Conservation (phyloP, 2,329 filamentous ascomycete species). For the Calonectria pseudoreteaudii region DNA sequence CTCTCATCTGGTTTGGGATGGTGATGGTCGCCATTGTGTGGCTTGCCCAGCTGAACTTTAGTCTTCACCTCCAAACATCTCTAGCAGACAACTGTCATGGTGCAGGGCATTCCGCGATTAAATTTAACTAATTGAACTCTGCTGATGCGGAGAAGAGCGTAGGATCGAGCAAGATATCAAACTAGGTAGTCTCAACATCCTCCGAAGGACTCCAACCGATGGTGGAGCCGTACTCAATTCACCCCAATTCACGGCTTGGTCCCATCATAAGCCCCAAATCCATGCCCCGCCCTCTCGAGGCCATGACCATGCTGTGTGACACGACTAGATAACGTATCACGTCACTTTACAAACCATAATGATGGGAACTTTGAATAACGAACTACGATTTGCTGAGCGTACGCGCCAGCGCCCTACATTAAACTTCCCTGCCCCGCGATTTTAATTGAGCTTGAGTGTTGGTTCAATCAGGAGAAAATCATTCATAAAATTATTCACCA, state of each 20-base stretch:
- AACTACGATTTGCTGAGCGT: not conserved
- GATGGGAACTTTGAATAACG: not conserved
- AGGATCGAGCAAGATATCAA: not conserved
- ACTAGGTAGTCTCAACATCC: not conserved
- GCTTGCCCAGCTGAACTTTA: not conserved
- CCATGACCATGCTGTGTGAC: not conserved
- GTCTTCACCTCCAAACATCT: not conserved
- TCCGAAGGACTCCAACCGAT: not conserved
- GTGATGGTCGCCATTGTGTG: not conserved
- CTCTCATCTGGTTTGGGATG: conserved; percentile 14
- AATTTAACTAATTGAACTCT: not conserved
- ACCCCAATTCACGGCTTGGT: conserved; percentile 5
- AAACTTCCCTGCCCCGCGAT: not conserved
- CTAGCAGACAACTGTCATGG: not conserved
- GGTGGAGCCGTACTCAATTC: not conserved
- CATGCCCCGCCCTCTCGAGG: not conserved
- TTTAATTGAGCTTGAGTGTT: not conserved
- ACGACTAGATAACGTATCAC: not conserved
- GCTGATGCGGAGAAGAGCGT: not conserved
- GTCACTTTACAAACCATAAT: conserved; percentile 12
- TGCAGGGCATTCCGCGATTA: not conserved
- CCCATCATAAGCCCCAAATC: conserved; percentile 5
- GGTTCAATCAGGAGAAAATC: not conserved
- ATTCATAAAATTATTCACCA: conserved; percentile 21
- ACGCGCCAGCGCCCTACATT: not conserved